These are phyloP conservation scores for Clarireedia hainanense DNA, from an alignment of 2,329 filamentous ascomycete genomes.

Conservation along the genomic window DNA sequence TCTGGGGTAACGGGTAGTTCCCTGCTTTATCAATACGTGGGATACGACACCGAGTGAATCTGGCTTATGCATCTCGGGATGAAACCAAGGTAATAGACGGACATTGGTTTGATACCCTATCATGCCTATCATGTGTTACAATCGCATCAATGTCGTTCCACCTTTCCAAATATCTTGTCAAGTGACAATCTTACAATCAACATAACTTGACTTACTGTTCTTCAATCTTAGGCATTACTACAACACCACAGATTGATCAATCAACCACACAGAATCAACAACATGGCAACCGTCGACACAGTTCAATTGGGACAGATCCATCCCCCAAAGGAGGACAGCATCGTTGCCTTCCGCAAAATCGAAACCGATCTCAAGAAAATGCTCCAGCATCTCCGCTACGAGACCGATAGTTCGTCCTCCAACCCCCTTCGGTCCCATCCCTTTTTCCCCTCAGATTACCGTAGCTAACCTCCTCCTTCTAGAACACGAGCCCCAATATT, in stretches of 20 bases:
- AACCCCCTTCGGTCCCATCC: background rate
- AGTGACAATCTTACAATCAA: too few relatives aligned
- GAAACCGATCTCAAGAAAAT: conserved; percentile 43
- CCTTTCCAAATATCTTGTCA: too few relatives aligned
- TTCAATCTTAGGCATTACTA: too few relatives aligned
- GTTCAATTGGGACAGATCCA: conserved; percentile 36
- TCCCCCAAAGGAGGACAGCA: conserved; percentile 41
- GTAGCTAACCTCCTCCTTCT: background rate
- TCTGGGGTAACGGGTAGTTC: too few relatives aligned
- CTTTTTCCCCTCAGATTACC: background rate
- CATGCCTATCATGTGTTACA: too few relatives aligned
- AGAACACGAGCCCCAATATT: conserved; percentile 50
- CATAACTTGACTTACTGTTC: too few relatives aligned
- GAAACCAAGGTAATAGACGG: too few relatives aligned
- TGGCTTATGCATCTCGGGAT: too few relatives aligned
- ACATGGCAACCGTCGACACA: conserved; percentile 38
- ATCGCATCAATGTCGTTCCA: too few relatives aligned
- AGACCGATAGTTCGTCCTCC: conserved; percentile 35
- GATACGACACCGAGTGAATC: too few relatives aligned
- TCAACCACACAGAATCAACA: conserved; percentile 1
- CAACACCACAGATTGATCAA: background rate
- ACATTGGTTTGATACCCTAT: too few relatives aligned
- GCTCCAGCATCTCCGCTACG: conserved; percentile 41
- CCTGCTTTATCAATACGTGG: too few relatives aligned
- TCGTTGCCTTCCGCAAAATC: conserved; percentile 42